Base-by-base conservation (phyloP, 2,329 filamentous ascomycete species). In the Lasiodiplodia theobromae region DNA sequence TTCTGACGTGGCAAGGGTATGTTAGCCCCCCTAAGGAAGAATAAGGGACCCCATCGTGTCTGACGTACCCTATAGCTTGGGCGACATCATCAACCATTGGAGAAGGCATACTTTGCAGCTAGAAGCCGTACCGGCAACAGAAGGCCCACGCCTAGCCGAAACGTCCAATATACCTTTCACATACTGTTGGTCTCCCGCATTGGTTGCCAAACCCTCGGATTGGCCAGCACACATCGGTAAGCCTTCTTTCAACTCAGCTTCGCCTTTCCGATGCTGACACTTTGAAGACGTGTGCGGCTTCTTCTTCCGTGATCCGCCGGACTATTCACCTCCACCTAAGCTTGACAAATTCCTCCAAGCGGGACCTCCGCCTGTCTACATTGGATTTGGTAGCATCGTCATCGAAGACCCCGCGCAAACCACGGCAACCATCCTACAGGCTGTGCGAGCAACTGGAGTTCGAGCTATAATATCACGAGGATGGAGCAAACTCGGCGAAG, bases 351-450 rank as follows among this genome's bases (percentile, higher is more conserved):
- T 87, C 57, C 78, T 88, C 2, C 72, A 71, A 16, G 74, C 76
- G 0, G 86, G 86, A 0, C 79, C 83, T 2, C 77, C 82, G 7
- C 86, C 86, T 0, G 73, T 88, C 0, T 88, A 88, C 66, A 85
- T 88, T 38, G 86, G 86, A 0, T 88, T 88, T 71, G 86, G 86
- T 3, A 85, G 82, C 40, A 87, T 88, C 52, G 85, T 87, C 0
- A 79, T 87, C 2, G 84, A 86, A 23, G 78, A 87, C 37, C 82
- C 85, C 0, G 73, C 81, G 12, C 73, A 69, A 10, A 72, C 87
- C 3, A 85, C 82, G 0, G 72, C 78, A 2, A 82, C 79, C 10
- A 79, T 87, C 0, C 77, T 87, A 2, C 77, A 82, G 18, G 84
- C 85, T 1, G 80, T 87, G 2, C 72, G 75, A 25, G 16, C 70